These are phyloP conservation scores for Stromatinia cepivora DNA, from an alignment of 2,329 filamentous ascomycete genomes.

Conservation along the genomic window DNA sequence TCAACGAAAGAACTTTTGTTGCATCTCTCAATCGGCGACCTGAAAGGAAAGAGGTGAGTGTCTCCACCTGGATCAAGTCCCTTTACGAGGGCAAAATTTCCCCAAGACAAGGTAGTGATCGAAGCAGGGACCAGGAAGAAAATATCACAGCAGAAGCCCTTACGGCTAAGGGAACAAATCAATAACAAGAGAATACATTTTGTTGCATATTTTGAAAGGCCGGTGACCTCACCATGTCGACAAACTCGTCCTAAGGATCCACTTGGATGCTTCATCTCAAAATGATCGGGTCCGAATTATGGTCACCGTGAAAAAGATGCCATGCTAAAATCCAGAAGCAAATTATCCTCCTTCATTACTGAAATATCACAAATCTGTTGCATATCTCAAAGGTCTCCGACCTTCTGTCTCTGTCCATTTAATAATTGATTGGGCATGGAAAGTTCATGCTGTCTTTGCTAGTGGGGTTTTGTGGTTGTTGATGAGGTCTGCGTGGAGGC, in stretches of 20 bases:
- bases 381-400: not conserved
- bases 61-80: not conserved
- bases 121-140: not conserved
- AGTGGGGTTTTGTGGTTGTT: not conserved
- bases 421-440: not conserved
- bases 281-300: not conserved
- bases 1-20: not conserved
- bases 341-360: not conserved
- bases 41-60: not conserved
- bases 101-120: no score
- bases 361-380: not conserved
- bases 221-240: not conserved
- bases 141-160: no score
- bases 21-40: constrained; percentile 15
- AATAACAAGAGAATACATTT: not conserved
- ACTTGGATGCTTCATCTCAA: not conserved
- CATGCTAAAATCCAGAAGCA: not conserved
- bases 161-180: not conserved
- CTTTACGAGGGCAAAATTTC: not conserved
- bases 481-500: not conserved
- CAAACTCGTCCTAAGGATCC: not conserved
- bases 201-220: not conserved
- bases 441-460: not conserved
- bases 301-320: not conserved
- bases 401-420: not conserved